Percentiles rank a stretch among this genome's conserved stretches.
These are phyloP conservation scores for Alternaria solani DNA, from an alignment of 2,329 filamentous ascomycete species.

Conservation along the genomic window DNA sequence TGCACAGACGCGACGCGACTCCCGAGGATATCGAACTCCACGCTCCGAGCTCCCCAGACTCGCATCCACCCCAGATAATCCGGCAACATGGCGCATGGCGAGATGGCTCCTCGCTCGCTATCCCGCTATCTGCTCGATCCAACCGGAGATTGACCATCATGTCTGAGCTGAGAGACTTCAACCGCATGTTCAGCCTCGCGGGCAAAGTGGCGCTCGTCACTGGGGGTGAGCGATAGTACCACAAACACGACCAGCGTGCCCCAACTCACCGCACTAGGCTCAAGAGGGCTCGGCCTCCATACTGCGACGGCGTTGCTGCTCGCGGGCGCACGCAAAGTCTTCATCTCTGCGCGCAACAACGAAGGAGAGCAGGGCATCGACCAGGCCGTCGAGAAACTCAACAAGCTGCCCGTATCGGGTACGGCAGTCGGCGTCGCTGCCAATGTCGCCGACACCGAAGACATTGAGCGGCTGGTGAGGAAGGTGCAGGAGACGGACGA, in stretches of 20 bases:
- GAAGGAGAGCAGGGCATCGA: slow-evolving; percentile 50
- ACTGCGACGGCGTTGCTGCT: slow-evolving; percentile 52
- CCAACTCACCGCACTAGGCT: slow-evolving; percentile 37
- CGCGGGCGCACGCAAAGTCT: slow-evolving; percentile 51
- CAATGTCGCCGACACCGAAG: slow-evolving; percentile 50
- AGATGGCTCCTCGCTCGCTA: background rate
- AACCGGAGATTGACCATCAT: slow-evolving; percentile 26
- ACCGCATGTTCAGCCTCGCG: slow-evolving; percentile 48
- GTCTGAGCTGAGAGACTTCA: slow-evolving; percentile 46
- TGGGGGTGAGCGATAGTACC: slow-evolving; percentile 31
- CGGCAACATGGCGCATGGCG: slow-evolving; percentile 23
- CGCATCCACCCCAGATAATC: slow-evolving; percentile 11
- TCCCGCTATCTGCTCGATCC: background rate
- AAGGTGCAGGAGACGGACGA: slow-evolving; percentile 43
- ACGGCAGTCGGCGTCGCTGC: slow-evolving; percentile 48
- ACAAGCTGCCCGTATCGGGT: slow-evolving; percentile 47
- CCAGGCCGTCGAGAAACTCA: slow-evolving; percentile 50
- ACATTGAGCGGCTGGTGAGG: slow-evolving; percentile 45
- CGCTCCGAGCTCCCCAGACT: slow-evolving; percentile 30
- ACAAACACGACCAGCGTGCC: background rate
- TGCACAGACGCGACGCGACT: slow-evolving; percentile 26
- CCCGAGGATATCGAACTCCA: slow-evolving; percentile 37
- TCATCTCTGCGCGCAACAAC: slow-evolving; percentile 51
- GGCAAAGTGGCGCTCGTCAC: slow-evolving; percentile 51
- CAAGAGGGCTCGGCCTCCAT: slow-evolving; percentile 51